Percentiles rank a stretch among this genome's conserved stretches.
Evolutionary conservation across 1,284 basidiomycete species (phyloP).

Genomic region (Earliella scabrosa): DNA sequence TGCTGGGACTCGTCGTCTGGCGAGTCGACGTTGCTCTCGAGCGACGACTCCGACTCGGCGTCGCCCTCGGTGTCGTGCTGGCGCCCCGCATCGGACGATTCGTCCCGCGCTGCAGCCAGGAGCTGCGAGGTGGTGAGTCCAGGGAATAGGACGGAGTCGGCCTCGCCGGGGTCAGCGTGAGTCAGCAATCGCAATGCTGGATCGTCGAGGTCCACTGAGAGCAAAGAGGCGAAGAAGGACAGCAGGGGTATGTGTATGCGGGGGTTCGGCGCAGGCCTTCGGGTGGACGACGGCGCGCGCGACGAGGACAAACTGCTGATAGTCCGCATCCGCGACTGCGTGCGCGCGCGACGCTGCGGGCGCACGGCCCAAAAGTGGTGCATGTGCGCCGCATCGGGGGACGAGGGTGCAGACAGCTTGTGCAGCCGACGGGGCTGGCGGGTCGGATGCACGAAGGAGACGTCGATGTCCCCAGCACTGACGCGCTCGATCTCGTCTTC

Average conservation of each 20-base stretch:
- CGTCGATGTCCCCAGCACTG: constrained; percentile 24
- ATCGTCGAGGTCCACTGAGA: constrained; percentile 40
- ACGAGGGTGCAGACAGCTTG: constrained; percentile 8
- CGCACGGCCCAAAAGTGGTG: constrained; percentile 9
- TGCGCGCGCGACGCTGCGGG: constrained; percentile 23
- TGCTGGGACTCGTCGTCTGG: too few relatives aligned
- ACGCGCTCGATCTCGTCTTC: constrained; percentile 33
- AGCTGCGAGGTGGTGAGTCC: constrained; percentile 27
- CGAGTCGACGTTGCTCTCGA: too few relatives aligned
- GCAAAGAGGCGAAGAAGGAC: constrained; percentile 36
- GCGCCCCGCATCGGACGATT: neutral
- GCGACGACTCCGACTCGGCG: constrained; percentile 10
- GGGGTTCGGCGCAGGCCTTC: constrained; percentile 27
- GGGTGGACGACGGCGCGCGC: constrained; percentile 3
- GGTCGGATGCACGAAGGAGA: neutral
- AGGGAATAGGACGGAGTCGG: constrained; percentile 38
- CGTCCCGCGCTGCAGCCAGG: neutral
- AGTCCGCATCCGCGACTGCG: constrained; percentile 22
- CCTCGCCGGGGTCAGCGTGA: constrained; percentile 29
- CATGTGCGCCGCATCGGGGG: constrained; percentile 1
- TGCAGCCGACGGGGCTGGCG: constrained; percentile 4
- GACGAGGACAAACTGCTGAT: constrained; percentile 12
- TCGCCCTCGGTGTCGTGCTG: neutral
- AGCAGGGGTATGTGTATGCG: constrained; percentile 38
- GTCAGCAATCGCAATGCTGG: constrained; percentile 38